Base-by-base conservation (phyloP, 441 rosid species). In the Croton laevigatus region DNA sequence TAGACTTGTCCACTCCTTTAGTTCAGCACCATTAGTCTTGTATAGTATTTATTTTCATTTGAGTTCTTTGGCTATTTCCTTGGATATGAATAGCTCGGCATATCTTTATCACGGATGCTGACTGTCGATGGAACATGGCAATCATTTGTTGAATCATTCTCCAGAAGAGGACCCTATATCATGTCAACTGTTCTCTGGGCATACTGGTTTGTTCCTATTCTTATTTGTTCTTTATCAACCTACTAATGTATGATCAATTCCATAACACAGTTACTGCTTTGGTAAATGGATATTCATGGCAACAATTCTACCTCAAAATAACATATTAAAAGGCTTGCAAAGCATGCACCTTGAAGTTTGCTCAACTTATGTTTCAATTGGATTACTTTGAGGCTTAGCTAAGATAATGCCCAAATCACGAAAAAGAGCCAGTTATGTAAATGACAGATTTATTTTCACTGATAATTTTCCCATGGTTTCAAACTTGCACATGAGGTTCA, bases 111-210 rank as follows among this genome's bases (percentile, higher is more conserved):
- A 57, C 80, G 91, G 68, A 81, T 84, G 91, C 90, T 90, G 55
- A 77, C 90, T 61, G 57, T 90, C 72, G 94, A 88, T 75, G 97
- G 98, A 69, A 88, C 98, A 17, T 89, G 97, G 96, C 89, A 75
- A 66, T 82, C 87, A 0, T 87, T 89, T 74, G 83, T 71, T 32
- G 87, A 81, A 72, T 93, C 94, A 71, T 83, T 93, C 75, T 81
- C 89, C 62, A 79, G 74, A 85, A 89, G 88, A 70, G 75, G 84
- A 60, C 83, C 90, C 19, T 75, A 82, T 63, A 81, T 93, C 65
- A 48, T 88, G 65, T 90, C 98, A 62, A 93, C 92, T 0, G 79
- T 90, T 37, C 62, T 81, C 22, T 93, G 98, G 97, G 97, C 90
- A 62, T 90, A 90, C 83, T 93, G 95, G 97, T 88, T 74, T 68